Evolutionary conservation across 2,329 filamentous ascomycete genomes (phyloP).

Genomic region (Phaeosphaeriaceae sp.): DNA sequence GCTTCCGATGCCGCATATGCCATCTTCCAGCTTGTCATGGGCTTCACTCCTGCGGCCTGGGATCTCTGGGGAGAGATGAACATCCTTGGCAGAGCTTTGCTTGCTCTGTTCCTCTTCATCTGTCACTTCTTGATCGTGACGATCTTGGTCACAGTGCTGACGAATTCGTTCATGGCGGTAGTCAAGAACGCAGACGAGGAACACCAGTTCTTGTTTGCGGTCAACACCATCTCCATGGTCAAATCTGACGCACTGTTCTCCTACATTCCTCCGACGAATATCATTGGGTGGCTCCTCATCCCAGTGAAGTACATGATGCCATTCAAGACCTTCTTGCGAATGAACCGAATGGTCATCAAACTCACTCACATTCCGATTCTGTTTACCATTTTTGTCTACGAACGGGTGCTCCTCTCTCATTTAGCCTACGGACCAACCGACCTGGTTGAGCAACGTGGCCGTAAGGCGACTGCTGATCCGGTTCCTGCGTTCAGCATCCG

Average conservation of each 20-base stretch:
- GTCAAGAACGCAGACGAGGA: conserved; percentile 93
- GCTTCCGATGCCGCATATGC: conserved; percentile 82
- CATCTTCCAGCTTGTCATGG: conserved; percentile 94
- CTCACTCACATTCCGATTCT: conserved; percentile 87
- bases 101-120: conserved; percentile 88
- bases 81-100: conserved; percentile 74
- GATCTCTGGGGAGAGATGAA: conserved; percentile 86
- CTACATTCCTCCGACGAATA: conserved; percentile 89
- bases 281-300: conserved; percentile 88
- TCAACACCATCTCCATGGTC: conserved; percentile 97
- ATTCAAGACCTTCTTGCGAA: conserved; percentile 79
- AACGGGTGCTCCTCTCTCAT: conserved; percentile 78
- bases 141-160: conserved; percentile 93
- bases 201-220: conserved; percentile 90
- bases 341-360: conserved; percentile 93
- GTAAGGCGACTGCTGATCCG: conserved; percentile 66
- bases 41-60: conserved; percentile 95
- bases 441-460: conserved; percentile 75
- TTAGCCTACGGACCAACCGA: conserved; percentile 84
- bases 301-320: conserved; percentile 83
- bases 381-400: conserved; percentile 86
- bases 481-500: conserved; percentile 52
- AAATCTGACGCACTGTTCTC: conserved; percentile 97
- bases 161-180: conserved; percentile 95
- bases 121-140: conserved; percentile 95